Percentiles rank a stretch among this genome's conserved stretches.
Evolutionary conservation across 2,329 filamentous ascomycete species (phyloP).

Genomic region (Pyricularia grisea): DNA sequence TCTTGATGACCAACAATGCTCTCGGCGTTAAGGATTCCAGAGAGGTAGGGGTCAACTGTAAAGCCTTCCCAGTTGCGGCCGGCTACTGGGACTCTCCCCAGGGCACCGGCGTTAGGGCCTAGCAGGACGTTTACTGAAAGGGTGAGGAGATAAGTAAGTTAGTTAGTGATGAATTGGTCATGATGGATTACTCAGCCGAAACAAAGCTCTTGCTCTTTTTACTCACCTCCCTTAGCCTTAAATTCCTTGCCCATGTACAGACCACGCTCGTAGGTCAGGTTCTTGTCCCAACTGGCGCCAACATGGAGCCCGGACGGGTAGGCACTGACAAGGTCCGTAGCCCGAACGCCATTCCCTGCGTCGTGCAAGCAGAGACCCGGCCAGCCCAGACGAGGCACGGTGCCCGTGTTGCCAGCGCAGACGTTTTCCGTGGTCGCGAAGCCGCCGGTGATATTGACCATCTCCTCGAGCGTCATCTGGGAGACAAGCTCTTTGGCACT

Average conservation of each 20-base stretch:
- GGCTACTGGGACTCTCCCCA: slow-evolving; percentile 49
- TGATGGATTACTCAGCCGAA: background rate
- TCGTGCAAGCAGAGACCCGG: slow-evolving; percentile 32
- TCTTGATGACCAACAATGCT: slow-evolving; percentile 63
- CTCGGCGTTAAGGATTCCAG: slow-evolving; percentile 29
- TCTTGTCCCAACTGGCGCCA: slow-evolving; percentile 57
- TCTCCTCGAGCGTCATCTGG: slow-evolving; percentile 66
- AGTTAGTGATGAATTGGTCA: background rate
- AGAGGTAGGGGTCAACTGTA: slow-evolving; percentile 52
- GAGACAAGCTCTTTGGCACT: slow-evolving; percentile 62
- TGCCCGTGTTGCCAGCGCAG: slow-evolving; percentile 19
- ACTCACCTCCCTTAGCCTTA: slow-evolving; percentile 54
- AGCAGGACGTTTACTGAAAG: slow-evolving; percentile 58
- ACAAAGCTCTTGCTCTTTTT: background rate
- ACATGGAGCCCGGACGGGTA: slow-evolving; percentile 31
- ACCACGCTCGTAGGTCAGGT: slow-evolving; percentile 58
- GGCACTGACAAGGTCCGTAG: slow-evolving; percentile 28
- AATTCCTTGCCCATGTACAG: slow-evolving; percentile 70
- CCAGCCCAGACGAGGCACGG: slow-evolving; percentile 23
- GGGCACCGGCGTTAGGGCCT: slow-evolving; percentile 63
- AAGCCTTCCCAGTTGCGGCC: slow-evolving; percentile 53
- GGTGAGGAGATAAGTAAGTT: background rate
- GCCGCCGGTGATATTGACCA: slow-evolving; percentile 24
- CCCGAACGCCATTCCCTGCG: slow-evolving; percentile 31
- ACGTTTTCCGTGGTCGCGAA: slow-evolving; percentile 16